Base-by-base conservation (phyloP, 345 rosid genomes). In the Camelina laxa region DNA sequence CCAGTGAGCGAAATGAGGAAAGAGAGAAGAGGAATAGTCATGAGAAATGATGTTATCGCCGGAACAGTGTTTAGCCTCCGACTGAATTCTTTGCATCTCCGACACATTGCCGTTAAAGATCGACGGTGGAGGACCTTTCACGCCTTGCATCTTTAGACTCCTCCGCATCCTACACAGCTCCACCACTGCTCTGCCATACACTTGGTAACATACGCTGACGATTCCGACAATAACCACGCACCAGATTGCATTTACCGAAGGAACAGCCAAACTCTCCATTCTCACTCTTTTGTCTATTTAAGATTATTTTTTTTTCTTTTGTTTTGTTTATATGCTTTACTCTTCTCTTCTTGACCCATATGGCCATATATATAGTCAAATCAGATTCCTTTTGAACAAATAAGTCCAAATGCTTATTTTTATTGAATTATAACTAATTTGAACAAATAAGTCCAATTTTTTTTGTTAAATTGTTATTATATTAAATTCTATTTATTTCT, bases 1-100 rank as follows among this genome's bases (percentile, higher is more conserved):
- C 96, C 96, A 90, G 12, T 80, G 87, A 9, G 85, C 85, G 9
- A 88, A 84, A 62, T 85, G 87, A 2, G 96, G 93, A 60, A 90
- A 90, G 69, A 90, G 76, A 3, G 88, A 76, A 30, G 87, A 84
- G 2, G 93, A 79, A 59, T 85, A 90, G 70, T 90, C 93, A 51
- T 85, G 93, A 3, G 84, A 83, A 16, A 87, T 65, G 39, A 85
- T 68, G 30, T 82, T 78, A 48, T 59, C 33, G 8, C 50, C 68
- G 50, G 51, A 50, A 12, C 16, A 41, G 4, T 30, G 59, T 20
- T 45, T 71, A 49, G 75, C 27, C 19, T 70, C 57, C 0, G 70
- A 27, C 49, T 87, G 84, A 45, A 87, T 77, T 39, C 61, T 71
- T 56, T 85, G 82, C 89, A 88, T 90, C 85, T 86, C 89, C 7